Evolutionary conservation across 306 rosid genomes (phyloP).

Genomic region (Quercus robur): DNA sequence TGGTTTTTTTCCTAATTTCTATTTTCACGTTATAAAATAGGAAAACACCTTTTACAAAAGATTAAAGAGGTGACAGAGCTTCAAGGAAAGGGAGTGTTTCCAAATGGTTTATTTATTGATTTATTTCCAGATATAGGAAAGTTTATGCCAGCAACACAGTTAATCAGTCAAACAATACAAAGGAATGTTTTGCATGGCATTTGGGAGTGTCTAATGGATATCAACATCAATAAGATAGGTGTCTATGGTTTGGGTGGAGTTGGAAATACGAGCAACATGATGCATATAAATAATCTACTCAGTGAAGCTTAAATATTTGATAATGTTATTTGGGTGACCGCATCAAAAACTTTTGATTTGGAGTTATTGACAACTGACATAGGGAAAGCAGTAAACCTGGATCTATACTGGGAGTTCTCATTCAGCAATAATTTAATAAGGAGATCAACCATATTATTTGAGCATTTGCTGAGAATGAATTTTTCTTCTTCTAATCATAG

Average conservation of each 20-base stretch:
- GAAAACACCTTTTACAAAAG: constrained; percentile 7
- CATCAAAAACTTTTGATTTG: constrained; percentile 11
- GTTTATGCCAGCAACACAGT: constrained; percentile 12
- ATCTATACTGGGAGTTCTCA: not conserved
- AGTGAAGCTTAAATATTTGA: constrained; percentile 15
- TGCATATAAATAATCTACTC: constrained; percentile 11
- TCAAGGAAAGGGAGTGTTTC: constrained; percentile 14
- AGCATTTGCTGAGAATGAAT: constrained; percentile 16
- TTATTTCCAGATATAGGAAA: constrained; percentile 11
- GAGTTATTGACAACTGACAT: constrained; percentile 6
- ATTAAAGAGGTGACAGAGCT: constrained; percentile 13
- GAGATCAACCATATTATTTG: constrained; percentile 13
- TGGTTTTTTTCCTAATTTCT: not conserved
- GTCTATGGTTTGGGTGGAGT: constrained; percentile 30
- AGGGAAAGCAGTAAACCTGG: constrained; percentile 9
- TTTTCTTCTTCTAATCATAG: constrained; percentile 5
- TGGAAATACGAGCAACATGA: constrained; percentile 26
- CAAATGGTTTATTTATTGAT: constrained; percentile 16
- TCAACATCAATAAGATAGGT: constrained; percentile 10
- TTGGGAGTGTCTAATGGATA: constrained; percentile 9
- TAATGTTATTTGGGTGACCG: constrained; percentile 18
- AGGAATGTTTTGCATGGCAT: not conserved
- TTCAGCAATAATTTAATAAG: not conserved
- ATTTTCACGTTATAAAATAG: constrained; percentile 9
- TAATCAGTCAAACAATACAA: constrained; percentile 9